Evolutionary conservation across 176 grass and related monocot genomes (phyloP), one percentile per base, ranked within the genome.

Genomic region (Chloris gayana): DNA sequence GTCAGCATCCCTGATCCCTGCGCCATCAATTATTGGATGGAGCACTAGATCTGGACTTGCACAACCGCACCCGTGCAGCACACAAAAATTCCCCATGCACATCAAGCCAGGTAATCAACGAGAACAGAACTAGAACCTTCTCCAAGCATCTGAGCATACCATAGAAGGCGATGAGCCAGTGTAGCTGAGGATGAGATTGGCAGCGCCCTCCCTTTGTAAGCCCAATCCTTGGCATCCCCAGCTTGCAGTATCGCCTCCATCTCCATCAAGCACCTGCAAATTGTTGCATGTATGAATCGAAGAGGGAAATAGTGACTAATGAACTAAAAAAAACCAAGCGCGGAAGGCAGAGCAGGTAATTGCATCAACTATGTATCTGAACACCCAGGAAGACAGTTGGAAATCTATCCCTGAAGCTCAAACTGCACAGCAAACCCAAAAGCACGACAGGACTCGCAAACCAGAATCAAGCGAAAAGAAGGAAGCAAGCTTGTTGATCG

Each of bases 151-250:
- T 21, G 26, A 18, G 53, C 64, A 75, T 98, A 98, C 96, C 83
- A 98, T 80, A 38, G 83, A 65, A 22, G 90, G 86, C 17, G 80
- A 93, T 31, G 84, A 86, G 62, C 92, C 96, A 6, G 71, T 62
- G 84, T 95, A 95, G 78, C 84, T 75, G 30, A 95, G 92, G 74
- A 98, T 92, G 57, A 98, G 78, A 82, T 99, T 99, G 19, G 92
- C 88, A n/a, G 88, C 88, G 29, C 96, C 92, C 67, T 99, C 96
- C 69, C 92, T 78, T 91, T 99, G 90, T 99, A 99, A 46, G 86
- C 84, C 96, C 92, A 99, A 72, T 99, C 84, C 24, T 82, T 76
- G 5, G 86, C 90, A 24, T 95, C 90, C 4, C 41, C 64, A 4
- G 74, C 84, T 30, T 72, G 75, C 65, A 99, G 49, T 69, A 91